Evolutionary conservation across 441 rosid species (phyloP).

Genomic region (Bruguiera hainesii): DNA sequence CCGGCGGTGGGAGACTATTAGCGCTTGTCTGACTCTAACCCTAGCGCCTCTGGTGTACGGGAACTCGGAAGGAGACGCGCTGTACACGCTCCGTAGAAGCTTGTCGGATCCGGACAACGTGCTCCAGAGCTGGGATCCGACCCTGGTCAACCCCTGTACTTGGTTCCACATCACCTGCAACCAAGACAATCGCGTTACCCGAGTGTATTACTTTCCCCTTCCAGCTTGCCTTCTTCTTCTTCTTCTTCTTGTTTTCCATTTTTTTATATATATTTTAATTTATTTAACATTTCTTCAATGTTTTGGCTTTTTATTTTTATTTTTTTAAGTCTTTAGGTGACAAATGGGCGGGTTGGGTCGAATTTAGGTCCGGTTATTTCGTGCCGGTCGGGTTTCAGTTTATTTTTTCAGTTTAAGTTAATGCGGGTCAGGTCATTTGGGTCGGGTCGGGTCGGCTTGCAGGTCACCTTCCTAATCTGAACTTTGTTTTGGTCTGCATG

Average conservation of each 20-base stretch:
- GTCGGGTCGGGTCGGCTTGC: too few relatives aligned
- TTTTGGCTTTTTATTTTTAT: background rate
- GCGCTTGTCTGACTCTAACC: conserved; percentile 12
- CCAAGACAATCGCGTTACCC: conserved; percentile 76
- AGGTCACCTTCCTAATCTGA: too few relatives aligned
- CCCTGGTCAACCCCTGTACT: conserved; percentile 86
- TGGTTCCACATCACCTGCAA: conserved; percentile 97
- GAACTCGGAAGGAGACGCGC: conserved; percentile 89
- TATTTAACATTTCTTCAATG: background rate
- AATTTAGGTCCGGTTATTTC: too few relatives aligned
- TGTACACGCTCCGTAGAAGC: conserved; percentile 62
- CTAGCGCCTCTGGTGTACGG: conserved; percentile 36
- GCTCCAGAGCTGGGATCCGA: conserved; percentile 98
- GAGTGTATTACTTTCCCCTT: conserved; percentile 45
- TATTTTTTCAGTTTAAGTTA: too few relatives aligned
- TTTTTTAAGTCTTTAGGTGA: background rate
- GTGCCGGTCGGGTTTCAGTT: too few relatives aligned
- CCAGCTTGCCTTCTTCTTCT: conserved; percentile 1
- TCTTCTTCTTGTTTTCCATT: background rate
- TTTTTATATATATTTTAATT: background rate
- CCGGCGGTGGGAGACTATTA: too few relatives aligned
- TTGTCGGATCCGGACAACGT: conserved; percentile 75
- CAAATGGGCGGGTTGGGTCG: too few relatives aligned
- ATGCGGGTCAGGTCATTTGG: too few relatives aligned
- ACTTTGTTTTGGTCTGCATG: too few relatives aligned